These are phyloP conservation scores for Colletotrichum aenigma DNA, from an alignment of 2,329 filamentous ascomycete genomes.

Conservation along the genomic window DNA sequence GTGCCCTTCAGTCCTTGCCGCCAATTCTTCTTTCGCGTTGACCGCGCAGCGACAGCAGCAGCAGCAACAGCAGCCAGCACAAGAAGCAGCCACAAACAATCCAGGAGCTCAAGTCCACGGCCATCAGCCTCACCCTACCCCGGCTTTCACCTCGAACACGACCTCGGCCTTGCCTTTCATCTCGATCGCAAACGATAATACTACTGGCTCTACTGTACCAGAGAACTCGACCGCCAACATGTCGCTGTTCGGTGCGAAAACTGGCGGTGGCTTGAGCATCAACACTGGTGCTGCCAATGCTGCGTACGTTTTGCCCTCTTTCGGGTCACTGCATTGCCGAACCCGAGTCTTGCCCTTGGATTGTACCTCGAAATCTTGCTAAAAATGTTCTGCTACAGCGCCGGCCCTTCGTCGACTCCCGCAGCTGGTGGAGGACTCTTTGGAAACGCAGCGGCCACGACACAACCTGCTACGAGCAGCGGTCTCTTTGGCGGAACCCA, in stretches of 20 bases:
- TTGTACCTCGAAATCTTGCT: not conserved
- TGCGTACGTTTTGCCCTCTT: conserved; percentile 44
- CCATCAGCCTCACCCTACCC: not conserved
- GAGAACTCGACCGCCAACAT: not conserved
- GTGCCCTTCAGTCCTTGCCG: not conserved
- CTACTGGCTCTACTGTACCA: not conserved
- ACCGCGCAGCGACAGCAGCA: not conserved
- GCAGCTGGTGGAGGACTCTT: conserved; percentile 14
- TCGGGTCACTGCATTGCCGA: not conserved
- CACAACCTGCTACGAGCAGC: conserved; percentile 14
- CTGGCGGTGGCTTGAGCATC: conserved; percentile 62
- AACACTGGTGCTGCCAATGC: conserved; percentile 66
- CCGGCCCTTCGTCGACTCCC: conserved; percentile 1
- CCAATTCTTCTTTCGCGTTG: conserved; percentile 18
- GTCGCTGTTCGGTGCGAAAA: conserved; percentile 8
- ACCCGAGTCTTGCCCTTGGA: too few relatives aligned
- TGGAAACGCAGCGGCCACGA: not conserved
- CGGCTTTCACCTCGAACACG: not conserved
- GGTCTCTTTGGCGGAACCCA: conserved; percentile 22
- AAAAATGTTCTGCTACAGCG: not conserved
- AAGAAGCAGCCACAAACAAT: not conserved
- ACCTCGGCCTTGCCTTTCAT: not conserved
- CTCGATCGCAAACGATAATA: not conserved
- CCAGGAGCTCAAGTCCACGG: not conserved
- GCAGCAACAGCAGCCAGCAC: not conserved